phyloP scores from a whole-genome alignment of 139 green algal genomes.

The Chlamydomonas sp. region DNA sequence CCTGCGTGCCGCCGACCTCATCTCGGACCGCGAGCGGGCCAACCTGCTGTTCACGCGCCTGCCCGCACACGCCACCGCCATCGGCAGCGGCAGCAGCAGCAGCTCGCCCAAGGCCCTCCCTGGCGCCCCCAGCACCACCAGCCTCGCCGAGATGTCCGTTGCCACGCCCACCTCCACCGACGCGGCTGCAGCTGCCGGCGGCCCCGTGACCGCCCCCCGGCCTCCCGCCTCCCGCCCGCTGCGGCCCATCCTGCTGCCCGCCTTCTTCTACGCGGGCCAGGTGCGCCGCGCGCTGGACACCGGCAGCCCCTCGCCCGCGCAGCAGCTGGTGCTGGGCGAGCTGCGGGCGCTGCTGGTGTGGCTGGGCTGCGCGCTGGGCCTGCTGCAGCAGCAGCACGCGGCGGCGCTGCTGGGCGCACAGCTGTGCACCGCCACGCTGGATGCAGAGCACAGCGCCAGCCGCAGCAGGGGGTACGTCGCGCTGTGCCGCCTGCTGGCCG shows the following conservation, averaged over 20 bases:
- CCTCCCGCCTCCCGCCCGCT: slow-evolving; percentile 4
- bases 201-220: neutral
- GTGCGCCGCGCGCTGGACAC: slow-evolving; percentile 4
- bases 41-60: slow-evolving; percentile 36
- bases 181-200: neutral
- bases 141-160: neutral
- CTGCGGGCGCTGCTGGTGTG: slow-evolving; percentile 30
- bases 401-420: neutral
- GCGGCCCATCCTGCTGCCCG: slow-evolving; percentile 28
- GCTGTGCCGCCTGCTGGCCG: slow-evolving; percentile 12
- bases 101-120: neutral
- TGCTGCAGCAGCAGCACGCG: slow-evolving; percentile 1
- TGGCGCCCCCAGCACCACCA: neutral
- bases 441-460: neutral
- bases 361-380: slow-evolving; percentile 17
- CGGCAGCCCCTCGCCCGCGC: neutral
- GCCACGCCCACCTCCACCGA: neutral
- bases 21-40: slow-evolving; percentile 23
- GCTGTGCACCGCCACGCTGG: neutral
- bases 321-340: slow-evolving; percentile 2
- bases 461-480: slow-evolving; percentile 3
- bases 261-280: slow-evolving; percentile 31
- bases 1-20: slow-evolving; percentile 34
- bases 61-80: neutral
- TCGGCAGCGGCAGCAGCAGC: neutral